A percentile compares a stretch with the other conserved stretches of the same genome.
These are phyloP conservation scores for Phanerochaete sordida DNA, from an alignment of 768 basidiomycete genomes.

Conservation along the genomic window DNA sequence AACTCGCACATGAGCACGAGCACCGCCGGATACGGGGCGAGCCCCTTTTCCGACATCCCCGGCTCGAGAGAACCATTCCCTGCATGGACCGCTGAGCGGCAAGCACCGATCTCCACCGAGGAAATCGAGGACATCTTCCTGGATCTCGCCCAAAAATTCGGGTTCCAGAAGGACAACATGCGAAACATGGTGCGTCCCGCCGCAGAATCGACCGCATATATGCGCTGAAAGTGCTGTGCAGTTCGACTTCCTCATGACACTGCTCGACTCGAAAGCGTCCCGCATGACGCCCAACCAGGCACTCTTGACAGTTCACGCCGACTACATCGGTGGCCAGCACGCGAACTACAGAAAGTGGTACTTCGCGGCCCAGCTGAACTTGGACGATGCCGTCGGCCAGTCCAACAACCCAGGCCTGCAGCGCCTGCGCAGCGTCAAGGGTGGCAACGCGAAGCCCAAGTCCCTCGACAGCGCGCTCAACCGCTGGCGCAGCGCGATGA, in stretches of 20 bases:
- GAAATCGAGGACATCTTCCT: conserved; percentile 99
- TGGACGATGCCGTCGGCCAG: conserved; percentile 97
- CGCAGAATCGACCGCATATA: conserved; percentile 1
- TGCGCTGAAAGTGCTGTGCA: conserved; percentile 27
- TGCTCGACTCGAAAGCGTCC: conserved; percentile 96
- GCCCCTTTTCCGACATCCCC: conserved; percentile 26
- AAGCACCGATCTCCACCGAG: conserved; percentile 95
- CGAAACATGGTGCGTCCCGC: conserved; percentile 74
- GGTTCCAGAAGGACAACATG: conserved; percentile 95
- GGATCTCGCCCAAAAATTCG: conserved; percentile 97
- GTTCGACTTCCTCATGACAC: conserved; percentile 98
- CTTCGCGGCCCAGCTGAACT: conserved; percentile 97
- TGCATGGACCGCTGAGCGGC: conserved; percentile 90
- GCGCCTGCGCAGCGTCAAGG: conserved; percentile 81
- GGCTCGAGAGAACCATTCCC: conserved; percentile 71
- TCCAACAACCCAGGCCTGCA: conserved; percentile 91
- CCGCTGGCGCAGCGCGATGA: conserved; percentile 98
- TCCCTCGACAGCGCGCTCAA: conserved; percentile 91
- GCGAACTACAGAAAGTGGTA: conserved; percentile 99
- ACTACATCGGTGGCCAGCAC: conserved; percentile 98
- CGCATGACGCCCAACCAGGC: conserved; percentile 98
- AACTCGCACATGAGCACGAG: conserved; percentile 30
- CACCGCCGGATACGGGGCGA: conserved; percentile 20
- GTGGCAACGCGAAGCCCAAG: conserved; percentile 59
- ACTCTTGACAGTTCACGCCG: conserved; percentile 92